Conservation (phyloP, 306 rosid genomes). For the Cyamopsis tetragonoloba region DNA sequence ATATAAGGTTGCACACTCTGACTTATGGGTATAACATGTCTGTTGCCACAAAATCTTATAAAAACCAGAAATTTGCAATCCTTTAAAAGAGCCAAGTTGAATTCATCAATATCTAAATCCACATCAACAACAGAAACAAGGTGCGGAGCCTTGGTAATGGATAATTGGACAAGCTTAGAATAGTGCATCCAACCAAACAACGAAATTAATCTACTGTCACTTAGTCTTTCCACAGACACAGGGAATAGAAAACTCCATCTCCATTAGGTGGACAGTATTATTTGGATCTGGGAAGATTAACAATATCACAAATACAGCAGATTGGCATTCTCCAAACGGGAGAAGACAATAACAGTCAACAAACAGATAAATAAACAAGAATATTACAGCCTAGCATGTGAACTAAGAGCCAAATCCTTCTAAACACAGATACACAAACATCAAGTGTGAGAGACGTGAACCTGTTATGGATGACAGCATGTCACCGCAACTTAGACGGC, state of each 20-base stretch:
- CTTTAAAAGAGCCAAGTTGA: background rate
- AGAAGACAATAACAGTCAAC: background rate
- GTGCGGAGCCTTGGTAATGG: background rate
- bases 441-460: slow-evolving; percentile 22
- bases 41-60: background rate
- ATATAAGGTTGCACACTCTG: background rate
- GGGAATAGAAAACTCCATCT: background rate
- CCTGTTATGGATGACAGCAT: slow-evolving; percentile 85
- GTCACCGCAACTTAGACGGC: slow-evolving; percentile 62
- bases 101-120: background rate
- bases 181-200: background rate
- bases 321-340: slow-evolving; percentile 9
- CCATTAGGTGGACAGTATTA: background rate
- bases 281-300: background rate
- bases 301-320: background rate
- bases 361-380: background rate
- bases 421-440: background rate
- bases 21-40: background rate
- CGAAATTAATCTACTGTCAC: background rate
- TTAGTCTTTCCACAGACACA: background rate
- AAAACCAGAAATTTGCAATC: background rate
- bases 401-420: slow-evolving; percentile 17
- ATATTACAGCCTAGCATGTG: background rate
- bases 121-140: slow-evolving; percentile 3
- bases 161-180: background rate